These are phyloP conservation scores for Pterulicium gracile DNA, from an alignment of 1,284 basidiomycete genomes.

Conservation along the genomic window DNA sequence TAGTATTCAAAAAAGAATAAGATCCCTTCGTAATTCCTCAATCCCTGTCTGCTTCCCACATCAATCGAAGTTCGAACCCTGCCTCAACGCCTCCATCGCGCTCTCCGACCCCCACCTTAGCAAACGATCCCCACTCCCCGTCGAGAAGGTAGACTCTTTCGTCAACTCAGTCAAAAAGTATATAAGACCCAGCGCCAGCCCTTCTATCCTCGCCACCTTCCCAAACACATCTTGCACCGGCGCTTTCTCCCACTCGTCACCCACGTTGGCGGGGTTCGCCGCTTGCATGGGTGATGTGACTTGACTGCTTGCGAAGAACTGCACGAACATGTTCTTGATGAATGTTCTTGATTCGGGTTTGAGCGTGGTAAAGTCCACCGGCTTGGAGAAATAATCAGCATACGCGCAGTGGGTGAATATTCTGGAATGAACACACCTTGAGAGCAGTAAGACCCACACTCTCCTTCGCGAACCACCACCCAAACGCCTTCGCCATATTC, in stretches of 20 bases:
- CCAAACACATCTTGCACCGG: slow-evolving; percentile 66
- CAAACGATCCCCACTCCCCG: slow-evolving; percentile 24
- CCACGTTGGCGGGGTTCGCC: slow-evolving; percentile 24
- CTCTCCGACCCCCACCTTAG: slow-evolving; percentile 54
- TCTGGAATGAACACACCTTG: slow-evolving; percentile 52
- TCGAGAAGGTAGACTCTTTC: slow-evolving; percentile 22
- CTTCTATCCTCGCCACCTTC: slow-evolving; percentile 49
- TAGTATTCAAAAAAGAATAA: slow-evolving; percentile 44
- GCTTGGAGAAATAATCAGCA: slow-evolving; percentile 45
- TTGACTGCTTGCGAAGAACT: slow-evolving; percentile 67
- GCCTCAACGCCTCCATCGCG: slow-evolving; percentile 57
- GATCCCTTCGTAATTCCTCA: no score
- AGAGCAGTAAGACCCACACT: slow-evolving; percentile 64
- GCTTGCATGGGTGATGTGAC: slow-evolving; percentile 49
- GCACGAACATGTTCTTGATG: slow-evolving; percentile 55
- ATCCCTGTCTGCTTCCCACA: no score
- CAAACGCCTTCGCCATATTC: slow-evolving; percentile 70
- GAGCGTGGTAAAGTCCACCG: slow-evolving; percentile 73
- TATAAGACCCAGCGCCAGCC: slow-evolving; percentile 55
- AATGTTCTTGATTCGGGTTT: slow-evolving; percentile 56
- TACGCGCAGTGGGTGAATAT: no score
- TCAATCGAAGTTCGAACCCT: slow-evolving; percentile 36
- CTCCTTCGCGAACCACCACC: slow-evolving; percentile 77
- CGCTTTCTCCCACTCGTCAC: slow-evolving; percentile 39
- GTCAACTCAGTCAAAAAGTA: slow-evolving; percentile 46